Evolutionary conservation across 148 eudicot genomes (phyloP).

Genomic region (Talinum fruticosum): DNA sequence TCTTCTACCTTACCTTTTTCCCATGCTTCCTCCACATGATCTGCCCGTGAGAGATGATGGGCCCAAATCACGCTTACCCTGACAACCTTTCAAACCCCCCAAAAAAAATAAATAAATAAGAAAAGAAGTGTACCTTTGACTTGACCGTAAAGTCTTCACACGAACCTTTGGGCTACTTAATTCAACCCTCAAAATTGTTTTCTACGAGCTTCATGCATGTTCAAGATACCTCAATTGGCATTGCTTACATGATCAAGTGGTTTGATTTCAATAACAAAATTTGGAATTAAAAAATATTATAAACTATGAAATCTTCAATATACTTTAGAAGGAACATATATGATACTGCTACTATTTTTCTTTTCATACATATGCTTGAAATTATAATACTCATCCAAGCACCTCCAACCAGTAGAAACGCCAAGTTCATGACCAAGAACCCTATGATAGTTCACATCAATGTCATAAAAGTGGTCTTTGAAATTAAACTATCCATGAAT

Average conservation of each 20-base stretch:
- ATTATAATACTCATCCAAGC: conserved; percentile 64
- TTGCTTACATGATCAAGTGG: not conserved
- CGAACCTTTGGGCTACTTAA: no score
- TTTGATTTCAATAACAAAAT: no score
- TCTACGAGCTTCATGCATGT: not conserved
- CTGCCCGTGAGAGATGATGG: not conserved
- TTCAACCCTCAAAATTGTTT: no score
- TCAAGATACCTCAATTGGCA: not conserved
- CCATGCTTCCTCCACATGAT: no score
- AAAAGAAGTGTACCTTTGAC: no score
- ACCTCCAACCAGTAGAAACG: conserved; percentile 86
- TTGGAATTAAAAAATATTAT: no score
- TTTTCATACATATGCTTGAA: conserved; percentile 39
- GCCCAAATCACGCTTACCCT: not conserved
- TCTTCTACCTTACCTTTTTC: no score
- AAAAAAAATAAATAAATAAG: no score
- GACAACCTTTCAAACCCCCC: not conserved
- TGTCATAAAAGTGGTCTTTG: conserved; percentile 62
- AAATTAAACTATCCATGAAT: conserved; percentile 73
- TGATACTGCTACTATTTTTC: not conserved
- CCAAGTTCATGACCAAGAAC: conserved; percentile 74
- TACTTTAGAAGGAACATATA: not conserved
- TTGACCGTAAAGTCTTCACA: no score
- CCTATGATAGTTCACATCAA: conserved; percentile 77
- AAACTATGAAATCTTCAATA: not conserved